These are phyloP conservation scores for Coriolopsis trogii DNA, from an alignment of 1,284 basidiomycete species.

Conservation along the genomic window DNA sequence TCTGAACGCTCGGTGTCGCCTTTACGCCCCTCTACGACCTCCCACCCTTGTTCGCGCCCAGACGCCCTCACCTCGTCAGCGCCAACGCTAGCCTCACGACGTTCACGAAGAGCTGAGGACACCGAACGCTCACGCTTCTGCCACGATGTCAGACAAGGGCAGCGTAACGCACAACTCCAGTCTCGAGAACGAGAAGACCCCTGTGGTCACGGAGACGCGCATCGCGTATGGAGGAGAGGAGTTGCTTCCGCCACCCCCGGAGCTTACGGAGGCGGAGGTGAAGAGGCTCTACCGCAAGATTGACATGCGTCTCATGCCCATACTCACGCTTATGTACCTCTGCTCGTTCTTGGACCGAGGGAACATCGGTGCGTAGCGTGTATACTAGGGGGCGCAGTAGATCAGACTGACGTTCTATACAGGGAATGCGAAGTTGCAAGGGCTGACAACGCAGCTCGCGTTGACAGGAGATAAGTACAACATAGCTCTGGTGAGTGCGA, in stretches of 20 bases:
- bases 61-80: background rate
- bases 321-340: constrained; percentile 65
- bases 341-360: constrained; percentile 69
- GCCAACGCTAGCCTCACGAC: background rate
- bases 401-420: constrained; percentile 9
- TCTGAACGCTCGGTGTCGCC: background rate
- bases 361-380: constrained; percentile 20
- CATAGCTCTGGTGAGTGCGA: constrained; percentile 57
- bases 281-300: constrained; percentile 64
- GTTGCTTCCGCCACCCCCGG: constrained; percentile 47
- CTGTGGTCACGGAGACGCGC: constrained; percentile 6
- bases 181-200: constrained; percentile 14
- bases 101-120: background rate
- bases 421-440: constrained; percentile 72
- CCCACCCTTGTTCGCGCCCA: too few relatives aligned
- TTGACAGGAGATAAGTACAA: constrained; percentile 65
- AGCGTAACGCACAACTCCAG: constrained; percentile 6
- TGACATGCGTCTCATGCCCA: constrained; percentile 65
- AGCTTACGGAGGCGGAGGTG: constrained; percentile 54
- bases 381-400: background rate
- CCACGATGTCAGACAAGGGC: constrained; percentile 12
- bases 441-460: constrained; percentile 53
- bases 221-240: constrained; percentile 28
- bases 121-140: background rate
- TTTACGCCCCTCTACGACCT: background rate